Conservation (phyloP, 805 yeast species). For the Starmerella geochares region DNA sequence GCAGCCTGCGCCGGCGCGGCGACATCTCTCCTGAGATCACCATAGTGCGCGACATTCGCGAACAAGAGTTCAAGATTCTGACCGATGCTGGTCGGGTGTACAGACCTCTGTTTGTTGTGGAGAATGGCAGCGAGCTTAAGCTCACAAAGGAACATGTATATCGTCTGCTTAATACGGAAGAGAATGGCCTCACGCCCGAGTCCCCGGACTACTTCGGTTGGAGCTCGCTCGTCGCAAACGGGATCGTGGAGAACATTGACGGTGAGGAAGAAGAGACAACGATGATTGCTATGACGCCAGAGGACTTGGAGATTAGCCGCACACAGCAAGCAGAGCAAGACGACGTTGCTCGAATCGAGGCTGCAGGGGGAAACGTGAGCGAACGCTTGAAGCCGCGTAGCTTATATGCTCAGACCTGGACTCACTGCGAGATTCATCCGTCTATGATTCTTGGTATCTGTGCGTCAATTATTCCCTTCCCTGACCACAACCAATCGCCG, state of each 20-base stretch:
- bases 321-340: conserved; percentile 30
- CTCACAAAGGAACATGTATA: conserved; percentile 77
- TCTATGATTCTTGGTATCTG: conserved; percentile 98
- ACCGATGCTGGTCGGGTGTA: conserved; percentile 98
- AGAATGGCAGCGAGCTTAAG: conserved; percentile 72
- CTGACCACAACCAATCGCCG: conserved; percentile 98
- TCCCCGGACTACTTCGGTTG: conserved; percentile 58
- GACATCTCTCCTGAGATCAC: conserved; percentile 94
- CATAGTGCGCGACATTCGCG: conserved; percentile 92
- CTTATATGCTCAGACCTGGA: conserved; percentile 66
- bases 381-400: conserved; percentile 69
- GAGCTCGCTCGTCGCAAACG: conserved; percentile 71
- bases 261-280: conserved; percentile 99
- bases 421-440: conserved; percentile 98
- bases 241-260: conserved; percentile 91
- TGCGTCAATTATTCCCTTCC: conserved; percentile 98
- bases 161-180: conserved; percentile 49
- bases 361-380: conserved; percentile 47
- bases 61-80: conserved; percentile 87
- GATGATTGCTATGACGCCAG: conserved; percentile 98
- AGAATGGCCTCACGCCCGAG: conserved; percentile 40
- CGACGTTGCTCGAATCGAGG: conserved; percentile 9
- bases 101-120: conserved; percentile 91
- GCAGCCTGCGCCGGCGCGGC: conserved; percentile 85
- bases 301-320: conserved; percentile 67